phyloP scores from a whole-genome alignment of 495 filamentous ascomycete genomes.

The Aspergillus leporis region DNA sequence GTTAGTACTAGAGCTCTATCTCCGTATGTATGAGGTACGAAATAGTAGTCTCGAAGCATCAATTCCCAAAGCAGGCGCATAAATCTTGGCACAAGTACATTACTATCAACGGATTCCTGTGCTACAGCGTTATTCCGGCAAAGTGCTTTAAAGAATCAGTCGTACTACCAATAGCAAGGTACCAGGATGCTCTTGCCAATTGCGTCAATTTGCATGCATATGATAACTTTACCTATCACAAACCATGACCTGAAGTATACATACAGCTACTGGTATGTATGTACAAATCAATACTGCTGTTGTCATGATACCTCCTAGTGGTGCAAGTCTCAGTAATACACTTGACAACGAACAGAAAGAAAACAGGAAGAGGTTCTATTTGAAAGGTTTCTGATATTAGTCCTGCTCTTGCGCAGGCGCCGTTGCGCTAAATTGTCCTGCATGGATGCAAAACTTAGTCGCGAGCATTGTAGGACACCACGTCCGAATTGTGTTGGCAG shows the following conservation, averaged over 20 bases:
- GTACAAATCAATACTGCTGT: neutral
- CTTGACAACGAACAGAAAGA: neutral
- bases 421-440: conserved; percentile 4
- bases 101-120: neutral
- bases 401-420: neutral
- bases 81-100: neutral
- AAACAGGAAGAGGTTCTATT: neutral
- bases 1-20: neutral
- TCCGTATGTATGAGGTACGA: too few relatives aligned
- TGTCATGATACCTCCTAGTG: neutral
- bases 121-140: neutral
- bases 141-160: neutral
- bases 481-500: conserved; percentile 22
- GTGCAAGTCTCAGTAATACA: neutral
- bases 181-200: neutral
- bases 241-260: neutral
- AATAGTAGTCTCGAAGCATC: neutral
- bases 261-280: neutral
- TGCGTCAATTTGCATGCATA: neutral
- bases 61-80: neutral
- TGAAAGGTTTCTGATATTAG: neutral
- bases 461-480: conserved; percentile 22
- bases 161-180: neutral
- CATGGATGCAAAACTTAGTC: neutral
- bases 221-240: conserved; percentile 10